A percentile compares a stretch with the other conserved stretches of the same genome.
These are phyloP conservation scores for Aureobasidium sp. DNA, from an alignment of 2,329 filamentous ascomycete species.

Conservation along the genomic window DNA sequence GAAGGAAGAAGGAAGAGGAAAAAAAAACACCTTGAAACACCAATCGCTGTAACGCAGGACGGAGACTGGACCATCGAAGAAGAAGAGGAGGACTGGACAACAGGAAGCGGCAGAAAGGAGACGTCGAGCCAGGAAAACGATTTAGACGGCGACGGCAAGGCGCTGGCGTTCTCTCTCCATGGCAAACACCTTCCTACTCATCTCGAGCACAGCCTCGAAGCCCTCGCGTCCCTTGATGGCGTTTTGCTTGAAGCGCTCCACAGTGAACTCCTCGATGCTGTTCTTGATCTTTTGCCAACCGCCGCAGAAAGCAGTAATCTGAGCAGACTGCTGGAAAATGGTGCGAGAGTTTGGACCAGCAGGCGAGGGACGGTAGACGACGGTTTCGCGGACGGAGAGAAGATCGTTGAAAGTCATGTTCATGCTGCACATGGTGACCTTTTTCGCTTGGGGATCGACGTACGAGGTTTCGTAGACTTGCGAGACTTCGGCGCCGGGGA, in stretches of 20 bases:
- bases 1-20: neutral
- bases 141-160: slow-evolving; percentile 9
- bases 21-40: slow-evolving; percentile 5
- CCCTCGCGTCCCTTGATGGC: slow-evolving; percentile 84
- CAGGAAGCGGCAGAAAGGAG: neutral
- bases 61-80: neutral
- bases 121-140: neutral
- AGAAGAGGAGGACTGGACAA: neutral
- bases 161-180: slow-evolving; percentile 66
- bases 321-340: slow-evolving; percentile 78
- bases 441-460: slow-evolving; percentile 74
- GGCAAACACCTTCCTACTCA: slow-evolving; percentile 84
- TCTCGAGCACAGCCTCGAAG: slow-evolving; percentile 89
- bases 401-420: slow-evolving; percentile 93
- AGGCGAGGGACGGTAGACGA: slow-evolving; percentile 64
- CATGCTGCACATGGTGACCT: slow-evolving; percentile 92
- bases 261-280: slow-evolving; percentile 85
- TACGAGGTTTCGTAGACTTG: slow-evolving; percentile 95
- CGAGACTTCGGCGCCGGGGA: slow-evolving; percentile 73
- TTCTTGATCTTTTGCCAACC: slow-evolving; percentile 98
- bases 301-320: slow-evolving; percentile 89
- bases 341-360: slow-evolving; percentile 52
- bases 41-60: slow-evolving; percentile 15
- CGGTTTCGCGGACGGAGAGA: slow-evolving; percentile 86
- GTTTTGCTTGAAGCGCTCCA: slow-evolving; percentile 86